A percentile compares a stretch with the other conserved stretches of the same genome.
These are phyloP conservation scores for Trametes coccinea DNA, from an alignment of 768 basidiomycete genomes.

Conservation along the genomic window DNA sequence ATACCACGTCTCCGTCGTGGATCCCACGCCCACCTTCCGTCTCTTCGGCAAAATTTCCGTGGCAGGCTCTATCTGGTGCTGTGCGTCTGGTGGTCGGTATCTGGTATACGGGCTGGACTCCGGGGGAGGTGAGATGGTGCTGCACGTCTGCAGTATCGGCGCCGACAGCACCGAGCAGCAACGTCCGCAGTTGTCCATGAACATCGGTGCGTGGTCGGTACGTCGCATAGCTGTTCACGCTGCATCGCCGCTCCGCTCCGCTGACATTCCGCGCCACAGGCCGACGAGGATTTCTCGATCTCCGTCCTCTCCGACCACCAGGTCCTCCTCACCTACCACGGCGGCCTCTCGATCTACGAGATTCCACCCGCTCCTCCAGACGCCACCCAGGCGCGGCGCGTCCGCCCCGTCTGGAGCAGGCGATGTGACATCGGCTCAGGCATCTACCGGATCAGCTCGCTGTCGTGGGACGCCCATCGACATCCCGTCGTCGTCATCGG, in stretches of 20 bases:
- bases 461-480: slow-evolving; percentile 11
- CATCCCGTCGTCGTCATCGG: slow-evolving; percentile 18
- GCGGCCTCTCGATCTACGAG: slow-evolving; percentile 15
- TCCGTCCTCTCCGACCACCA: slow-evolving; percentile 15
- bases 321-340: slow-evolving; percentile 20
- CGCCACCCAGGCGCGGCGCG: not conserved
- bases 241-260: not conserved
- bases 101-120: slow-evolving; percentile 20
- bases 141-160: slow-evolving; percentile 14
- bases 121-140: slow-evolving; percentile 16
- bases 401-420: slow-evolving; percentile 16
- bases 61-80: slow-evolving; percentile 19
- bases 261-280: not conserved
- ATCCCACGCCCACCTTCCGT: slow-evolving; percentile 9
- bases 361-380: slow-evolving; percentile 3
- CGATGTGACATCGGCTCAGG: slow-evolving; percentile 20
- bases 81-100: slow-evolving; percentile 12
- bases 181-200: slow-evolving; percentile 7
- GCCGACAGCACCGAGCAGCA: not conserved
- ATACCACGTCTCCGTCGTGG: slow-evolving; percentile 14
- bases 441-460: slow-evolving; percentile 20
- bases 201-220: slow-evolving; percentile 22
- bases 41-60: slow-evolving; percentile 15
- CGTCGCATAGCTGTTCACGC: not conserved
- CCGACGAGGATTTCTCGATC: slow-evolving; percentile 20